phyloP scores from a whole-genome alignment of 768 basidiomycete genomes.

The Sporobolomyces phaffii region DNA sequence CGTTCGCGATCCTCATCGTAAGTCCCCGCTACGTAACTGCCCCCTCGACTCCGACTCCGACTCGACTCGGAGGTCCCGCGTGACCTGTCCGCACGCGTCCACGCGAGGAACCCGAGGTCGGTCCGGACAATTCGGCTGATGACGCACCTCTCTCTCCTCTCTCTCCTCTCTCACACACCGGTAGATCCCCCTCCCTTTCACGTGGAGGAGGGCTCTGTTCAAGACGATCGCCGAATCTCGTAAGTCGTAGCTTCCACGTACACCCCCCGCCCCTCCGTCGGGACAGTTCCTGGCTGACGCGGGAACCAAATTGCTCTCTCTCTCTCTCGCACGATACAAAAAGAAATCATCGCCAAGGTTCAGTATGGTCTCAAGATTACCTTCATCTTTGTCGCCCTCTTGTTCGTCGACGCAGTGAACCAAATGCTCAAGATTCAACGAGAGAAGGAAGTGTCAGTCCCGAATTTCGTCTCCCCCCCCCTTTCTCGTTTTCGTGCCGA shows the following conservation, averaged over 20 bases:
- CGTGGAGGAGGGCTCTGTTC: slow-evolving; percentile 31
- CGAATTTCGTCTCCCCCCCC: not conserved
- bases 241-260: not conserved
- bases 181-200: slow-evolving; percentile 35
- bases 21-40: not conserved
- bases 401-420: slow-evolving; percentile 87
- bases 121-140: not conserved
- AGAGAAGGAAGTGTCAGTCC: slow-evolving; percentile 26
- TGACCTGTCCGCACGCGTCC: no score
- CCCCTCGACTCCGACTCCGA: no score
- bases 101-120: no score
- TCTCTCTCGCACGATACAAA: no score
- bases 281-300: no score
- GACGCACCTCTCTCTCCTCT: not conserved
- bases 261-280: not conserved
- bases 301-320: no score
- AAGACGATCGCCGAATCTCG: slow-evolving; percentile 33
- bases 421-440: slow-evolving; percentile 64
- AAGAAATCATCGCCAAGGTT: slow-evolving; percentile 37
- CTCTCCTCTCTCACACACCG: not conserved
- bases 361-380: slow-evolving; percentile 42
- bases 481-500: no score
- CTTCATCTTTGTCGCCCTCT: slow-evolving; percentile 66
- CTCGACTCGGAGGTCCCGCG: not conserved
- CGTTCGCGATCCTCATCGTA: slow-evolving; percentile 28